phyloP scores from a whole-genome alignment of 345 rosid species.

The Trapa incisa region DNA sequence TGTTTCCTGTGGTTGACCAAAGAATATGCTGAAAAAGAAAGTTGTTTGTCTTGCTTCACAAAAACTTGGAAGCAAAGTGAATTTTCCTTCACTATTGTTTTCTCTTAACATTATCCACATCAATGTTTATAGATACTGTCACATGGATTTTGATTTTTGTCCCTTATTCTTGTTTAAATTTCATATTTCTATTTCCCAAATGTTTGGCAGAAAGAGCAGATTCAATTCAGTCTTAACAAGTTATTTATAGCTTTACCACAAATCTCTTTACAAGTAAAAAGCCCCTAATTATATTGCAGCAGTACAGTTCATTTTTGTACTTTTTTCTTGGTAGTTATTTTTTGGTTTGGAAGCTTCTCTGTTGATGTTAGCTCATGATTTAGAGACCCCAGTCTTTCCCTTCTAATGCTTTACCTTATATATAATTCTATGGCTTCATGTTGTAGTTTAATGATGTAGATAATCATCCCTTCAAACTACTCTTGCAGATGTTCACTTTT shows the following conservation, averaged over 20 bases:
- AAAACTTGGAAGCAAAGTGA: not conserved
- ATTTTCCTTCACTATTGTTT: not conserved
- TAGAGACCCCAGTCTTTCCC: not conserved
- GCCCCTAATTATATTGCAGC: not conserved
- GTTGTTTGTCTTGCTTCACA: not conserved
- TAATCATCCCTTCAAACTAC: not conserved
- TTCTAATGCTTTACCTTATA: not conserved
- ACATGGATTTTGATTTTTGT: not conserved
- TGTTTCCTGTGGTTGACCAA: not conserved
- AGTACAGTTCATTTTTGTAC: not conserved
- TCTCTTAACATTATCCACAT: not conserved
- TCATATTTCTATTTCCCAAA: no score
- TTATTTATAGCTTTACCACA: not conserved
- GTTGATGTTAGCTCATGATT: not conserved
- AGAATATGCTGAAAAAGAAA: not conserved
- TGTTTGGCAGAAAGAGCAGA: not conserved
- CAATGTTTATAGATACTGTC: not conserved
- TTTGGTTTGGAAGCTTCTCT: no score
- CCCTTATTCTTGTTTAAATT: not conserved
- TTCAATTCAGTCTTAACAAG: not conserved
- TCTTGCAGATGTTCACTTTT: not conserved
- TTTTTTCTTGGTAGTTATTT: no score
- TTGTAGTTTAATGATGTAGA: not conserved
- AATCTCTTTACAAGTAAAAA: not conserved
- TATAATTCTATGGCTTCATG: not conserved